These are phyloP conservation scores for Kodamaea fungicola DNA, from an alignment of 1,139 yeast genomes.

Conservation along the genomic window DNA sequence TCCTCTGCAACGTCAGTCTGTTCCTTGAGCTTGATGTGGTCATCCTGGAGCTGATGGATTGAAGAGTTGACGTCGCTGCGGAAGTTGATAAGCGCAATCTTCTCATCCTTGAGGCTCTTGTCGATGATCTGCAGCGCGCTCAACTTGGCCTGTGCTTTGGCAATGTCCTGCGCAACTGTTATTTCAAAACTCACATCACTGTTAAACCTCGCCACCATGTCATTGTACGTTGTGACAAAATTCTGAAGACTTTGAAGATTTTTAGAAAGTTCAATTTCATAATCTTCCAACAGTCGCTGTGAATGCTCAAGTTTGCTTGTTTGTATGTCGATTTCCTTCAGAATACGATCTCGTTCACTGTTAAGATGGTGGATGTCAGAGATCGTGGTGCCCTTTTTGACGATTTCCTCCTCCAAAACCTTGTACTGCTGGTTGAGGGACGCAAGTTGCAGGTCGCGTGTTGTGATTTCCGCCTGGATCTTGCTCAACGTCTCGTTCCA, in stretches of 20 bases:
- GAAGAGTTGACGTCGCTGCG: slow-evolving; percentile 47
- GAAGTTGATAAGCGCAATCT: slow-evolving; percentile 38
- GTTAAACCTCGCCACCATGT: slow-evolving; percentile 46
- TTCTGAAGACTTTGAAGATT: slow-evolving; percentile 50
- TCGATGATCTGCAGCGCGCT: slow-evolving; percentile 30
- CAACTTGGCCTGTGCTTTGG: slow-evolving; percentile 12
- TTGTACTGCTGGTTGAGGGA: slow-evolving; percentile 44
- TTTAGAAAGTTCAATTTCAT: slow-evolving; percentile 46
- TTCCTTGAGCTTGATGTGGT: slow-evolving; percentile 57
- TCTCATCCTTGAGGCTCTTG: slow-evolving; percentile 35
- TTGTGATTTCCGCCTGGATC: slow-evolving; percentile 51
- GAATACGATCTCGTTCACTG: slow-evolving; percentile 56
- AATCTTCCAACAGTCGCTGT: slow-evolving; percentile 37
- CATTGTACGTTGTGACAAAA: slow-evolving; percentile 54
- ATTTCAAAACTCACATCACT: slow-evolving; percentile 26
- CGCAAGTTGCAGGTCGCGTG: slow-evolving; percentile 42
- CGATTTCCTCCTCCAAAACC: slow-evolving; percentile 45
- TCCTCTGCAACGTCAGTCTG: slow-evolving; percentile 55
- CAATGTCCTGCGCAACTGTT: slow-evolving; percentile 11
- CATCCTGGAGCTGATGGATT: slow-evolving; percentile 57
- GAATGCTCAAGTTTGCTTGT: slow-evolving; percentile 39
- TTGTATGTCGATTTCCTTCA: slow-evolving; percentile 52
- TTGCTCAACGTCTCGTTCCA: slow-evolving; percentile 61
- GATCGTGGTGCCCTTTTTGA: slow-evolving; percentile 56
- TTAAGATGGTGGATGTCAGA: slow-evolving; percentile 61